Base-by-base conservation (phyloP, 2,329 filamentous ascomycete species). In the Alternaria gaisen region DNA sequence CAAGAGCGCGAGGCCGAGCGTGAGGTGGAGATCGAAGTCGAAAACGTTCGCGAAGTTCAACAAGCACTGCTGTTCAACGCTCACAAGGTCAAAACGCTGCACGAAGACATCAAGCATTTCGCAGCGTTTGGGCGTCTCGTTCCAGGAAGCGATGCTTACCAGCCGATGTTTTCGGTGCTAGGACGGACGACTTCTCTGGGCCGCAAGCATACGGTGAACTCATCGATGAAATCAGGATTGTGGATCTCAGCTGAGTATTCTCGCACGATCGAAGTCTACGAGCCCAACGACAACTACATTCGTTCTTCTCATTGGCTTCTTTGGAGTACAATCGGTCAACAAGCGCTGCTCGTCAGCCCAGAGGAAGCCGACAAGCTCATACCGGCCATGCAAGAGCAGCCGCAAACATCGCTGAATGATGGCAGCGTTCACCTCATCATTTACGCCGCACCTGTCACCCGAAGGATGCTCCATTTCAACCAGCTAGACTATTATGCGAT, bases 351-450 rank as follows among this genome's bases (percentile, higher is more conserved):
- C 2, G 69, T 91, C 2, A 87, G 86, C 28, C 86, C 88, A 0
- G 88, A 91, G 64, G 89, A 91, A 70, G 87, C 84, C 0, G 86
- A 91, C 56, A 46, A 68, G 0, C 64, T 90, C 0, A 80, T 91
- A 3, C 80, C 81, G 0, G 61, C 80, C 0, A 63, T 89, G 40
- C 74, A 73, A 5, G 8, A 55, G n/a, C 22, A 12, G 10, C 26
- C 30, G 1, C 22, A 36, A 0, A 10, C 3, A 0, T 18, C 16
- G 6, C 40, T 41, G 36, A 32, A 10, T 28, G 26, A 7, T 18
- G 43, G 0, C 12, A 41, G 0, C 0, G 81, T 82, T 0, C 80
- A 85, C 56, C 77, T 91, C 0, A 67, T 90, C 0, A 76, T 81
- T 0, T 91, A 91, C 60, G 81, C 88, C 0, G 84, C 88, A 0